Base-by-base conservation (phyloP, 192 early-diverging fungal species). In the Podila clonocystis region DNA sequence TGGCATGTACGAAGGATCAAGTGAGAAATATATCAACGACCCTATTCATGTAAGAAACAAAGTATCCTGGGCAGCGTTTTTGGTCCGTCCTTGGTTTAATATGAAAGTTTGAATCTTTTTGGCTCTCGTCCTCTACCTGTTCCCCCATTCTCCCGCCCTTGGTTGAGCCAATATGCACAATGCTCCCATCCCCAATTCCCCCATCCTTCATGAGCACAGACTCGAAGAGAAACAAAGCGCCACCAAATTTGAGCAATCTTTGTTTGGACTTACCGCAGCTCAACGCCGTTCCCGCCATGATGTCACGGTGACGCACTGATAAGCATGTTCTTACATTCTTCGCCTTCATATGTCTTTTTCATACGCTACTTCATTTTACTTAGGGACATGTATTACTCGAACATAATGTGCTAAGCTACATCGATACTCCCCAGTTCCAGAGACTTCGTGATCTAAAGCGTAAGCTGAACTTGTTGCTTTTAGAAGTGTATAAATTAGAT, bases 401-500 rank as follows among this genome's bases (percentile, higher is more conserved):
- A 62, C 76, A 87, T 45, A 79, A 86, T 48, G 84, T 82, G 55
- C 82, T 96, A 26, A 82, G 91, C 41, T 84, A 92, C 49, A 94
- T 98, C 28, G 97, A 99, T 70, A 99, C 97, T 13, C 90, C 93
- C 9, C 95, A 99, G 86, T 99, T 99, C 74, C 97, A 99, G 82
- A 87, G 97, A 30, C 88, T 98, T 62, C 92, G 97, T n/a, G 90
- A 96, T 69, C 80, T 98, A 22, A 98, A 96, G 77, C 97, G 82
- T 90, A 76, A 63, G 57, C 34, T 41, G 20, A 0, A 36, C 62
- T 63, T 7, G 1, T 26, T 55, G 9, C 11, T 55, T 24, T 7
- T 22, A 22, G 3, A 45, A 12, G 41, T 3, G 2, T 12, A 45
- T 1, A 45, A 2, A 45, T 45, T 45, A 45, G 11, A 15, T 45